phyloP scores from a whole-genome alignment of 106 monocot genomes.

The Hemerocallis citrina region DNA sequence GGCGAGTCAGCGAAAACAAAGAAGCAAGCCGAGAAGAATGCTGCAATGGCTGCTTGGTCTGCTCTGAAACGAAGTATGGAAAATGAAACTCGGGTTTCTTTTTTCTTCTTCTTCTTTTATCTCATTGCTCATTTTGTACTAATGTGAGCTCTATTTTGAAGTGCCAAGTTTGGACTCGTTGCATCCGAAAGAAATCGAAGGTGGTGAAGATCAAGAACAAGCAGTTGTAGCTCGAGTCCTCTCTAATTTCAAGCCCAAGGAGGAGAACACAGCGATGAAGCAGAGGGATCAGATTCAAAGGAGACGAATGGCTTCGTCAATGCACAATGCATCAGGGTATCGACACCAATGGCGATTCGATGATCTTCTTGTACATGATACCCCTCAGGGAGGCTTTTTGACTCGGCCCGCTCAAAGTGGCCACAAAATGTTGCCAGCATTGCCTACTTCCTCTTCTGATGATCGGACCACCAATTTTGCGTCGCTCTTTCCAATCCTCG shows the following conservation, averaged over 20 bases:
- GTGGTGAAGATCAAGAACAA: constrained; percentile 2
- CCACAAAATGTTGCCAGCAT: too few relatives aligned
- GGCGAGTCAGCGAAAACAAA: constrained; percentile 62
- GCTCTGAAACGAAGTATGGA: constrained; percentile 89
- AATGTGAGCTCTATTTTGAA: constrained; percentile 9
- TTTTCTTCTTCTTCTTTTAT: too few relatives aligned
- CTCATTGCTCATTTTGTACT: background rate
- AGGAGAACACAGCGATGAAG: background rate
- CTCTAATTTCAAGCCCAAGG: background rate
- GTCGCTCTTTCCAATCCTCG: too few relatives aligned
- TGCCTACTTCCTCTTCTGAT: too few relatives aligned
- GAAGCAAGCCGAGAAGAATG: constrained; percentile 98
- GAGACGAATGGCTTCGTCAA: background rate
- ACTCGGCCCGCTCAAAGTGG: too few relatives aligned
- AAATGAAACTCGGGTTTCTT: too few relatives aligned
- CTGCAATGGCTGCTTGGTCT: constrained; percentile 91
- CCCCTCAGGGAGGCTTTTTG: too few relatives aligned
- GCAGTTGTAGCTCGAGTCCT: background rate
- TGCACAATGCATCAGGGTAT: background rate
- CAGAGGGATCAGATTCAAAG: background rate
- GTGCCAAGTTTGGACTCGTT: constrained; percentile 10
- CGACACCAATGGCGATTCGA: constrained; percentile 5
- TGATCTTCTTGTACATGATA: too few relatives aligned
- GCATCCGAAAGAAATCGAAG: background rate
- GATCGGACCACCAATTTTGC: too few relatives aligned